These are phyloP conservation scores for Dissophora ornata DNA, from an alignment of 192 early-diverging fungal species.

Conservation along the genomic window DNA sequence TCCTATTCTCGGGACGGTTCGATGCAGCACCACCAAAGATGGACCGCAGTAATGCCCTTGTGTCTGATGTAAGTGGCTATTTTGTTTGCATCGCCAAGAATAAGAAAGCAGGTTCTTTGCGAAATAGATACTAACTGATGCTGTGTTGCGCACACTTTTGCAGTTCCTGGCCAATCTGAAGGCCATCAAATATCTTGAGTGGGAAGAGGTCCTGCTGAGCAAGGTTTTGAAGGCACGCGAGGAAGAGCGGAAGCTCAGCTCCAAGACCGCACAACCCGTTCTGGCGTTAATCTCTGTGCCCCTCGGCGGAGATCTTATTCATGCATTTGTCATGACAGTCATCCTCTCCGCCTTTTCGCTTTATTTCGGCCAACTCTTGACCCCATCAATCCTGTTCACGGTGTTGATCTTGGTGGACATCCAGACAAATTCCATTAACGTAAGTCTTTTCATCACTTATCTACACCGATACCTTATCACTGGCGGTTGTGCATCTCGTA, in stretches of 20 bases:
- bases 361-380: slow-evolving; percentile 30
- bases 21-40: slow-evolving; percentile 28
- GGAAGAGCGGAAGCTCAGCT: slow-evolving; percentile 28
- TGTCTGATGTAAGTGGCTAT: slow-evolving; percentile 34
- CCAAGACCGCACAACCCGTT: slow-evolving; percentile 43
- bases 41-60: slow-evolving; percentile 41
- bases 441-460: not conserved
- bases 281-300: slow-evolving; percentile 51
- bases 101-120: no score
- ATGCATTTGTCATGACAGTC: slow-evolving; percentile 39
- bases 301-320: slow-evolving; percentile 46
- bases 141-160: no score
- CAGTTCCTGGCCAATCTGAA: slow-evolving; percentile 48
- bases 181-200: slow-evolving; percentile 42
- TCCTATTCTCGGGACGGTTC: slow-evolving; percentile 49
- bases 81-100: no score
- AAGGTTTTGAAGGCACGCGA: slow-evolving; percentile 30
- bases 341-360: slow-evolving; percentile 25
- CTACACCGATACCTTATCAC: not conserved
- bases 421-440: slow-evolving; percentile 46
- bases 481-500: no score
- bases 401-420: slow-evolving; percentile 38
- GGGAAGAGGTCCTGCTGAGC: slow-evolving; percentile 41
- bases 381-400: slow-evolving; percentile 40
- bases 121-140: no score